phyloP scores from a whole-genome alignment of 345 rosid species.

The Durio zibethinus region DNA sequence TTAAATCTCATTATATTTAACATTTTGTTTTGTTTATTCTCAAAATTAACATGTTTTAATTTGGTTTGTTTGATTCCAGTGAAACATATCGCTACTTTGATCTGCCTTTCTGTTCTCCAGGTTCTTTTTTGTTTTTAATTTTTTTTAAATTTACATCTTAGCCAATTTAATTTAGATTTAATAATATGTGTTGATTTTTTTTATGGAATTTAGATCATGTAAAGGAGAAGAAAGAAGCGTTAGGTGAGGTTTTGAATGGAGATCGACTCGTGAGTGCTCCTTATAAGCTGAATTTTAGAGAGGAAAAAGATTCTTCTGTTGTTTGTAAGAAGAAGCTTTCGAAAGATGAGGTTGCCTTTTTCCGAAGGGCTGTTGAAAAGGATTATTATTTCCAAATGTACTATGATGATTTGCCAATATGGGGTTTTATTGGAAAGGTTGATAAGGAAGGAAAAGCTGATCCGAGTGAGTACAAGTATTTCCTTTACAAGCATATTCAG shows the following conservation, averaged over 20 bases:
- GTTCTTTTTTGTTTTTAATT: conserved; percentile 23
- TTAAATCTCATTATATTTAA: neutral
- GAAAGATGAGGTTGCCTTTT: conserved; percentile 55
- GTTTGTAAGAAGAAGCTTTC: conserved; percentile 61
- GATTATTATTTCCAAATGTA: conserved; percentile 93
- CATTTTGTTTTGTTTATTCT: neutral
- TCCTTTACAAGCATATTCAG: conserved; percentile 70
- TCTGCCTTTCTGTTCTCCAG: conserved; percentile 75
- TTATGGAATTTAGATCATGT: conserved; percentile 37
- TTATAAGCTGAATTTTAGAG: conserved; percentile 65
- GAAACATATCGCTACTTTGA: conserved; percentile 85
- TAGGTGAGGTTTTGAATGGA: conserved; percentile 85
- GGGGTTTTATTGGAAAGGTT: conserved; percentile 87
- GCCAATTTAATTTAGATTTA: neutral
- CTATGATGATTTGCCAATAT: conserved; percentile 79
- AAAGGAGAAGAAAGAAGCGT: conserved; percentile 88
- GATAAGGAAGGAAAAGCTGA: conserved; percentile 68
- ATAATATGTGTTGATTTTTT: neutral
- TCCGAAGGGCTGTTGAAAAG: conserved; percentile 59
- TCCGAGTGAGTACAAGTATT: conserved; percentile 60
- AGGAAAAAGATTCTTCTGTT: conserved; percentile 58
- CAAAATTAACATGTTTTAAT: conserved; percentile 3
- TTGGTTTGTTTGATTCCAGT: conserved; percentile 41
- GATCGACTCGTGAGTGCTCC: conserved; percentile 88
- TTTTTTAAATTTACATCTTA: neutral